Conservation (phyloP, 352 stramenopile genomes). For the Phytophthora kernoviae region DNA sequence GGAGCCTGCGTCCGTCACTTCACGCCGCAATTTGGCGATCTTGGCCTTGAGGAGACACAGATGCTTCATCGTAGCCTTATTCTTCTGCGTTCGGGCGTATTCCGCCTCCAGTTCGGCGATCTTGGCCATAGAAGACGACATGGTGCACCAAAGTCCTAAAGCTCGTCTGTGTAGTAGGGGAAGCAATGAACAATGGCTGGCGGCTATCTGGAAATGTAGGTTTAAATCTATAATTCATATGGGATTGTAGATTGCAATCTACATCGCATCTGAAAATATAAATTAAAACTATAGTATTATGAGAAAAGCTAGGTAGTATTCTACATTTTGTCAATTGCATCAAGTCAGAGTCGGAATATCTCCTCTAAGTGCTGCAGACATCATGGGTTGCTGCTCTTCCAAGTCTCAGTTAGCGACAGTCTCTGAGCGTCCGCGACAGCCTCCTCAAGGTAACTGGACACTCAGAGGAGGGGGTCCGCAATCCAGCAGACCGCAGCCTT, state of each 20-base stretch:
- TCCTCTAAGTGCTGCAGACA: no score
- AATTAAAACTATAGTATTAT: no score
- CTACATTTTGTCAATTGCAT: no score
- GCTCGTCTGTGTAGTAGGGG: no score
- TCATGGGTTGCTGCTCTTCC: conserved; percentile 79
- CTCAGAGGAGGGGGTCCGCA: conserved; percentile 5
- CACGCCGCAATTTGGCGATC: conserved; percentile 96
- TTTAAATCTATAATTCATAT: no score
- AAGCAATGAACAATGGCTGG: neutral
- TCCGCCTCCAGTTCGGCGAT: conserved; percentile 89
- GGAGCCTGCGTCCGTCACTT: conserved; percentile 88
- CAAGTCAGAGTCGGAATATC: neutral
- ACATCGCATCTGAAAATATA: neutral
- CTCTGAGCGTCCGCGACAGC: conserved; percentile 13
- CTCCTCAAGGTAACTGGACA: conserved; percentile 6
- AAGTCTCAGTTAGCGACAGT: conserved; percentile 52
- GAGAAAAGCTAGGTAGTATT: no score
- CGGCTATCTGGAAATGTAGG: neutral
- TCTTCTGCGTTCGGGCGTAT: conserved; percentile 99
- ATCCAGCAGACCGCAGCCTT: conserved; percentile 41
- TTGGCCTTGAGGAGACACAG: conserved; percentile 98
- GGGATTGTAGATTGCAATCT: no score
- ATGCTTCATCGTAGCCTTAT: conserved; percentile 99
- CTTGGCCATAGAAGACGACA: conserved; percentile 72
- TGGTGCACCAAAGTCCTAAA: no score